Conservation (phyloP, 2,329 filamentous ascomycete species). For the Thelonectria olida region DNA sequence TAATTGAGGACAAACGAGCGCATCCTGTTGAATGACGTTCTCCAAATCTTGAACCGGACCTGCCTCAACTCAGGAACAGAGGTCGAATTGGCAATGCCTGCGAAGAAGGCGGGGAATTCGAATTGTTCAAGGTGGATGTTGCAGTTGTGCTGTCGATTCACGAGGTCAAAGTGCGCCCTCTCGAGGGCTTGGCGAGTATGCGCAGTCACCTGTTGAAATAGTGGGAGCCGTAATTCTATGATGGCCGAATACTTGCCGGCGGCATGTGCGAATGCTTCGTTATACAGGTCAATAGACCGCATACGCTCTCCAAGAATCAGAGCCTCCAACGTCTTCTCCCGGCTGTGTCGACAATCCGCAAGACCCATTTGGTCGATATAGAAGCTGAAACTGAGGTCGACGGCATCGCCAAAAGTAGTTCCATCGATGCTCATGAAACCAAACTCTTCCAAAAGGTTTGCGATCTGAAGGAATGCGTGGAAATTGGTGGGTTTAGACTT, state of each 20-base stretch:
- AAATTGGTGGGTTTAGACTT: conserved; percentile 61
- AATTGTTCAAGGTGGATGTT: conserved; percentile 83
- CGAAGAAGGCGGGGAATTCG: conserved; percentile 89
- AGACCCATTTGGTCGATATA: conserved; percentile 82
- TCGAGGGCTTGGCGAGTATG: conserved; percentile 83
- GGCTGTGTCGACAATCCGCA: conserved; percentile 81
- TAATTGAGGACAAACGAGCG: conserved; percentile 77
- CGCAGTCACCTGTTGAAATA: conserved; percentile 75
- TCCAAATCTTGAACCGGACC: conserved; percentile 88
- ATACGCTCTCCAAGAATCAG: conserved; percentile 90
- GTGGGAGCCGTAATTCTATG: conserved; percentile 70
- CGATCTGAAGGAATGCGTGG: conserved; percentile 63
- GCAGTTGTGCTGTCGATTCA: conserved; percentile 75
- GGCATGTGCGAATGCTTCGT: conserved; percentile 90
- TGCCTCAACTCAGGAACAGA: conserved; percentile 78
- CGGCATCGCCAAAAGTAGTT: conserved; percentile 67
- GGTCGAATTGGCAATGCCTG: conserved; percentile 86
- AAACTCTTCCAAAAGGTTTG: conserved; percentile 63
- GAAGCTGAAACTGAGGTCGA: conserved; percentile 72
- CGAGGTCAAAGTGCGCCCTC: conserved; percentile 81
- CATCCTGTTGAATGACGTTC: conserved; percentile 76
- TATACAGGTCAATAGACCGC: conserved; percentile 83
- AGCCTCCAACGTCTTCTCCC: conserved; percentile 89
- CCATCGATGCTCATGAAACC: conserved; percentile 66
- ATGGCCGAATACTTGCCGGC: conserved; percentile 86